Conservation (phyloP, 192 early-diverging fungal genomes). For the Dissophora globulifera region DNA sequence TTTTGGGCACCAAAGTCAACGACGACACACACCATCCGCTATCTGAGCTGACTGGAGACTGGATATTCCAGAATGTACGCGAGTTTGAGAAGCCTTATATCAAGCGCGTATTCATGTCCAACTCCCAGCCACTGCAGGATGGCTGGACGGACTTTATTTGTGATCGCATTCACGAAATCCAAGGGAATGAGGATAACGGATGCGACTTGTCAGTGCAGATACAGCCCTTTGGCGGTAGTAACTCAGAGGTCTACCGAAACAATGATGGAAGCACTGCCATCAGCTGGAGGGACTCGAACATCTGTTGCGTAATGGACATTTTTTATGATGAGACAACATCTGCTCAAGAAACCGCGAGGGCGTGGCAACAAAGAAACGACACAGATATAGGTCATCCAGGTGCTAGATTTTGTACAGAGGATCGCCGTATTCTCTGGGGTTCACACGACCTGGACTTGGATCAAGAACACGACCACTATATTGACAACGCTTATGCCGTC, state of each 20-base stretch:
- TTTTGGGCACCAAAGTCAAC: conserved; percentile 6
- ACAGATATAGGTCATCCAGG: too few relatives aligned
- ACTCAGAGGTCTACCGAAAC: conserved; percentile 8
- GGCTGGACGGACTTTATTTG: conserved; percentile 22
- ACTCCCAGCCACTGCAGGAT: conserved; percentile 13
- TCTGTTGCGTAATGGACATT: conserved; percentile 17
- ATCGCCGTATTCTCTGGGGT: too few relatives aligned
- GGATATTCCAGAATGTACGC: conserved; percentile 24
- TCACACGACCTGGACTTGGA: too few relatives aligned
- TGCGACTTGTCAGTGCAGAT: conserved; percentile 21
- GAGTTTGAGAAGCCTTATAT: conserved; percentile 19
- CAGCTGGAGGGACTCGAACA: conserved; percentile 33
- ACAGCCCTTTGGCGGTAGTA: conserved; percentile 25
- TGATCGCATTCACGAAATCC: conserved; percentile 12
- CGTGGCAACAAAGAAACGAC: too few relatives aligned
- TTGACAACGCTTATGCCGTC: too few relatives aligned
- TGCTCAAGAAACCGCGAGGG: too few relatives aligned
- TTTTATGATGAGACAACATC: too few relatives aligned
- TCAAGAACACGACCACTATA: too few relatives aligned
- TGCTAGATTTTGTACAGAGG: too few relatives aligned
- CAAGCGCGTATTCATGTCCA: conserved; percentile 35
- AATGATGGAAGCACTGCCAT: conserved; percentile 2
- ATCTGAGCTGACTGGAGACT: conserved; percentile 6
- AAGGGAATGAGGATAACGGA: neutral
- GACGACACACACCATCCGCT: conserved; percentile 8